phyloP scores from a whole-genome alignment of 2,329 filamentous ascomycete genomes.

The Aspergillus flavus region DNA sequence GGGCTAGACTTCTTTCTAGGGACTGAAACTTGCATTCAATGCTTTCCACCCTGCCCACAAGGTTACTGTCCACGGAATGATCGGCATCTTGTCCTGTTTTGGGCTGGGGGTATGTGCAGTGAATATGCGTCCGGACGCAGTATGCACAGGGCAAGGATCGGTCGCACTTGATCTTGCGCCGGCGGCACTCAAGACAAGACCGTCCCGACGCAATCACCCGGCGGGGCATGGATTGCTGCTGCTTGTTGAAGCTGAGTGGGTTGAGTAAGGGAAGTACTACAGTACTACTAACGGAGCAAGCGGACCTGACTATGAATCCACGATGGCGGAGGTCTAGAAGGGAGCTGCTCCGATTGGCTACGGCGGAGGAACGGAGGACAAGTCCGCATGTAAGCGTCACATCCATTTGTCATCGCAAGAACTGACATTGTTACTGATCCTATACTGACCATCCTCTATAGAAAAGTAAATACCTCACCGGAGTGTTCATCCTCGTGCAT shows the following conservation, averaged over 20 bases:
- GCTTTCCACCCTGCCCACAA: slow-evolving; percentile 11
- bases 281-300: not conserved
- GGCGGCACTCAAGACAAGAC: slow-evolving; percentile 28
- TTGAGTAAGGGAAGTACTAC: not conserved
- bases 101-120: slow-evolving; percentile 34
- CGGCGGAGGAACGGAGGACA: slow-evolving; percentile 13
- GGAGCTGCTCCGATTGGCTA: slow-evolving; percentile 11
- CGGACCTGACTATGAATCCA: not conserved
- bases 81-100: not conserved
- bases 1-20: slow-evolving; percentile 4
- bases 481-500: not conserved
- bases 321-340: not conserved
- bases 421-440: not conserved
- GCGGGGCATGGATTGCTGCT: slow-evolving; percentile 10
- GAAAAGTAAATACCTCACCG: not conserved
- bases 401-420: not conserved
- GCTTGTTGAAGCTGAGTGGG: not conserved
- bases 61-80: not conserved
- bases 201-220: slow-evolving; percentile 12
- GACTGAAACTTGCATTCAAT: slow-evolving; percentile 13
- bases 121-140: slow-evolving; percentile 35
- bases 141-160: slow-evolving; percentile 27
- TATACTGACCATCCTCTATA: not conserved
- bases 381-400: slow-evolving; percentile 4
- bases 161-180: slow-evolving; percentile 31